Percentiles rank a stretch among this genome's conserved stretches.
These are phyloP conservation scores for Stevia rebaudiana DNA, from an alignment of 140 eudicot species.

Conservation along the genomic window DNA sequence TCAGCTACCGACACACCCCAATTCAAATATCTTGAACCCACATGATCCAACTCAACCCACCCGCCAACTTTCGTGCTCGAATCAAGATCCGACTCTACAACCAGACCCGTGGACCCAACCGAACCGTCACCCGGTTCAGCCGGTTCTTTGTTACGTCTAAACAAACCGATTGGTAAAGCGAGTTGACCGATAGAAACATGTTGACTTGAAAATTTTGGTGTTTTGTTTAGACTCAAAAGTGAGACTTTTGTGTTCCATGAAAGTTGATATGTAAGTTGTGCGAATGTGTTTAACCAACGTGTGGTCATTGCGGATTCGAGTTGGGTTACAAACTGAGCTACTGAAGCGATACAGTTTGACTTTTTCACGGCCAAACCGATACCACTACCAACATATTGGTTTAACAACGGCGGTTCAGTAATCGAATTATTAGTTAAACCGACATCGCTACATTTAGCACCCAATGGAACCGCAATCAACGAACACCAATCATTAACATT, in stretches of 20 bases:
- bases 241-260: conserved; percentile 55
- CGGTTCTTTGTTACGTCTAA: conserved; percentile 19
- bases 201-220: conserved; percentile 35
- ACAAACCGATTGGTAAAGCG: conserved; percentile 42
- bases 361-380: conserved; percentile 49
- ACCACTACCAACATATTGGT: conserved; percentile 57
- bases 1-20: conserved; percentile 73
- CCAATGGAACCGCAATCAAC: conserved; percentile 62
- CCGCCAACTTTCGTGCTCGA: conserved; percentile 63
- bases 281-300: conserved; percentile 65
- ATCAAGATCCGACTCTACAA: conserved; percentile 63
- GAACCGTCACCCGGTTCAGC: conserved; percentile 18
- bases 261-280: conserved; percentile 61
- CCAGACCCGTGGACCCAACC: conserved; percentile 50
- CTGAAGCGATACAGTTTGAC: conserved; percentile 47
- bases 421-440: conserved; percentile 42
- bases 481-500: conserved; percentile 72
- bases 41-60: conserved; percentile 57
- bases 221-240: conserved; percentile 46
- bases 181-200: conserved; percentile 42
- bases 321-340: conserved; percentile 61
- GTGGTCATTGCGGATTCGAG: conserved; percentile 25
- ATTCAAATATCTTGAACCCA: conserved; percentile 36
- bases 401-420: conserved; percentile 63
- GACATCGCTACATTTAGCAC: conserved; percentile 75